Conservation (phyloP, 1,284 basidiomycete species). For the Malassezia dermatis region DNA sequence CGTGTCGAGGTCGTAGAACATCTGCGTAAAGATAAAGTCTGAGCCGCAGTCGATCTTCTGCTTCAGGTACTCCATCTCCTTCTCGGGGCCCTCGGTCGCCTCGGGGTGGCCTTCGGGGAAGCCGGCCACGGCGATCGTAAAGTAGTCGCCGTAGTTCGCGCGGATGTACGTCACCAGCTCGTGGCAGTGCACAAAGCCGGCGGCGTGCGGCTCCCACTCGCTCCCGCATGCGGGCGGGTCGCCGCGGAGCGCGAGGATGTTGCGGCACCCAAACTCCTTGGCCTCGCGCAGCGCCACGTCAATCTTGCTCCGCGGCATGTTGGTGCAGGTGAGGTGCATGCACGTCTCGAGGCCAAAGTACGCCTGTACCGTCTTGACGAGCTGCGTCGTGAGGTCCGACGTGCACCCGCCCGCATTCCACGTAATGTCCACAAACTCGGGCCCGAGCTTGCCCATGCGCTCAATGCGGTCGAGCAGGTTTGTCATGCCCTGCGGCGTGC, state of each 20-base stretch:
- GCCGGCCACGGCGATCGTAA: slow-evolving; percentile 45
- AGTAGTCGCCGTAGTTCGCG: slow-evolving; percentile 43
- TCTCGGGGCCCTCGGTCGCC: slow-evolving; percentile 47
- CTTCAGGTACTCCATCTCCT: slow-evolving; percentile 75
- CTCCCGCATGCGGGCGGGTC: slow-evolving; percentile 23
- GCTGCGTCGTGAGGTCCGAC: slow-evolving; percentile 53
- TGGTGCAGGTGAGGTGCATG: slow-evolving; percentile 48
- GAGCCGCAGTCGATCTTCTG: slow-evolving; percentile 77
- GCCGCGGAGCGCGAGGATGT: slow-evolving; percentile 86
- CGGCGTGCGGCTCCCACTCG: slow-evolving; percentile 52
- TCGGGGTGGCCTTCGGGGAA: slow-evolving; percentile 58
- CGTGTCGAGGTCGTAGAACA: slow-evolving; percentile 82
- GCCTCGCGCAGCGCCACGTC: slow-evolving; percentile 85
- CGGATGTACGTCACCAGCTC: slow-evolving; percentile 46
- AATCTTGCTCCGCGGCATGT: slow-evolving; percentile 79
- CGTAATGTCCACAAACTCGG: slow-evolving; percentile 97
- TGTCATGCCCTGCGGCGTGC: slow-evolving; percentile 68
- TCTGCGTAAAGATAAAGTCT: slow-evolving; percentile 85
- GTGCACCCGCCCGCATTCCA: slow-evolving; percentile 96
- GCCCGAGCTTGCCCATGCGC: slow-evolving; percentile 87
- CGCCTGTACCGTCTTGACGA: slow-evolving; percentile 69
- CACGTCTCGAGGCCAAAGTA: slow-evolving; percentile 48
- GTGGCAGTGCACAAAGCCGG: slow-evolving; percentile 40
- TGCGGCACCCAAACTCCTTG: slow-evolving; percentile 79
- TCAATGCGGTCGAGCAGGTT: slow-evolving; percentile 71